Evolutionary conservation across 495 filamentous ascomycete species (phyloP).

Genomic region (Penicillium arizonense): DNA sequence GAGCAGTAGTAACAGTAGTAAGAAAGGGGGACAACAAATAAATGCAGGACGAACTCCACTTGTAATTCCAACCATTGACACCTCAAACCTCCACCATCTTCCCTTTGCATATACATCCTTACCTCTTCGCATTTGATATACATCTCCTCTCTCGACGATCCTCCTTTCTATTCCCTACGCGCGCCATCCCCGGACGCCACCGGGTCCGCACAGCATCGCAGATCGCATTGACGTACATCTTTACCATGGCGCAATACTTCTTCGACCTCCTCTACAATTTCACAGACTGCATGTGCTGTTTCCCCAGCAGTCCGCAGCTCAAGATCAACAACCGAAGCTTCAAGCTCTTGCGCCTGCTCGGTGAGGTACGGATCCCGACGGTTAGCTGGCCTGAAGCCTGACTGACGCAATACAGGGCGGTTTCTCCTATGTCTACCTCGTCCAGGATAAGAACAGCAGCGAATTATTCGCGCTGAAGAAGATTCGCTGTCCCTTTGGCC

Average conservation of each 20-base stretch:
- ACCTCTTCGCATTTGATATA: conserved; percentile 4
- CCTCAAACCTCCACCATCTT: conserved; percentile 7
- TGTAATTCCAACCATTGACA: conserved; percentile 1
- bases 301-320: conserved; percentile 86
- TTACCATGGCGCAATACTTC: conserved; percentile 76
- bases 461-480: conserved; percentile 95
- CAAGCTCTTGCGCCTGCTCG: conserved; percentile 89
- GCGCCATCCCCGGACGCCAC: neutral
- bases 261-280: conserved; percentile 88
- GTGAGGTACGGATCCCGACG: conserved; percentile 60
- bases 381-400: conserved; percentile 7
- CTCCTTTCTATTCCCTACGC: neutral
- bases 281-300: conserved; percentile 92
- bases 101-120: conserved; percentile 15
- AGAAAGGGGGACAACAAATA: conserved; percentile 28
- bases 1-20: conserved; percentile 5
- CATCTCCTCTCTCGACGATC: neutral
- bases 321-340: conserved; percentile 94
- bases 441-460: conserved; percentile 79
- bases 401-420: conserved; percentile 60
- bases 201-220: neutral
- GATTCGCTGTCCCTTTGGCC: conserved; percentile 95
- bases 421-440: conserved; percentile 98
- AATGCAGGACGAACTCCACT: conserved; percentile 8
- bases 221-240: neutral